Conservation (phyloP, 192 early-diverging fungal genomes). For the Ambispora gerdemannii region DNA sequence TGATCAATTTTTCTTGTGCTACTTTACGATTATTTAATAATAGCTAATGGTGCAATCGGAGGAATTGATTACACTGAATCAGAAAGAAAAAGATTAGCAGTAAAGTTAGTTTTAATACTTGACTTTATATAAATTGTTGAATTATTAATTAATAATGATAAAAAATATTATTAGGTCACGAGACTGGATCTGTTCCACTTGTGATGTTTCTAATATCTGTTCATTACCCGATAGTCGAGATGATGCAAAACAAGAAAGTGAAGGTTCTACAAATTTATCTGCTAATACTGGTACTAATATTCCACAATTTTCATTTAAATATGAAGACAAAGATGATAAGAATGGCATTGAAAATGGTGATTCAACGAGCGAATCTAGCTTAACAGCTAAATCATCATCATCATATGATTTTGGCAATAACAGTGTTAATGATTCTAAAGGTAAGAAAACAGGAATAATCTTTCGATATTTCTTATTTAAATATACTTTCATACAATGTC, state of each 20-base stretch:
- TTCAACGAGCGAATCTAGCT: constrained; percentile 36
- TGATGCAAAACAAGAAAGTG: neutral
- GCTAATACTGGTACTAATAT: neutral
- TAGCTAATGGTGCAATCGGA: constrained; percentile 29
- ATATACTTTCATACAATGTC: too few relatives aligned
- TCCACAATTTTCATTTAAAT: constrained; percentile 20
- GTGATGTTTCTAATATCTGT: constrained; percentile 16
- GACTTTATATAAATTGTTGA: neutral
- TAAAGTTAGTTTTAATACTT: neutral
- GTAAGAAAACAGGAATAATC: too few relatives aligned
- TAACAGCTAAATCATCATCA: neutral
- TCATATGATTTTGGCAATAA: neutral
- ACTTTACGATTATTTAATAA: too few relatives aligned
- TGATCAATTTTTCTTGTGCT: too few relatives aligned
- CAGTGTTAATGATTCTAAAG: neutral
- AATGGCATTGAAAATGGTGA: constrained; percentile 53
- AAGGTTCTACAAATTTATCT: neutral
- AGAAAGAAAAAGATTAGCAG: constrained; percentile 22
- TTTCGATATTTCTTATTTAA: too few relatives aligned
- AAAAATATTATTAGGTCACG: constrained; percentile 11
- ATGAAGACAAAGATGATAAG: constrained; percentile 24
- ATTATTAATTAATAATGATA: neutral
- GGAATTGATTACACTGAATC: constrained; percentile 27
- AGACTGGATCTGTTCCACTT: constrained; percentile 18
- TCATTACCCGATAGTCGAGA: constrained; percentile 3